Evolutionary conservation across 768 basidiomycete species (phyloP).

Genomic region (Tricholoma furcatifolium): DNA sequence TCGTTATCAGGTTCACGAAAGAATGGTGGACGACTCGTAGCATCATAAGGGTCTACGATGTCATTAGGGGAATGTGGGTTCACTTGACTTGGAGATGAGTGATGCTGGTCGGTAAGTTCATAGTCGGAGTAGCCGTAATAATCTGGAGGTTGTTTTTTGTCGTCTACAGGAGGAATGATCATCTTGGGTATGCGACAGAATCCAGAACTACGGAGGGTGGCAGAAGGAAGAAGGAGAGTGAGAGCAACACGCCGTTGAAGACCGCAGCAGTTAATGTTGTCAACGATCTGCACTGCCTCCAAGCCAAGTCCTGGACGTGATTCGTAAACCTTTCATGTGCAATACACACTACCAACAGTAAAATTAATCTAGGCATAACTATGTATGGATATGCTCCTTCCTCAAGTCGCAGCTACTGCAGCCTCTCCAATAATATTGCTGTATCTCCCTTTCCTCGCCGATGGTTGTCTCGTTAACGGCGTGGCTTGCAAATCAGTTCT

Average conservation of each 20-base stretch:
- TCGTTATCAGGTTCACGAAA: constrained; percentile 11
- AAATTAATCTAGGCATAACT: constrained; percentile 4
- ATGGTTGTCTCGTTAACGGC: constrained; percentile 68
- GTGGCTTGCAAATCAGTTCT: constrained; percentile 45
- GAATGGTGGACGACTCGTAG: constrained; percentile 4
- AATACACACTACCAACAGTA: neutral
- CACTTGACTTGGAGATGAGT: neutral
- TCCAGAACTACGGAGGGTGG: neutral
- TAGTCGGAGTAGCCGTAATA: constrained; percentile 5
- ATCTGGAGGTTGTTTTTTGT: constrained; percentile 7
- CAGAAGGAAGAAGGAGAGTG: neutral
- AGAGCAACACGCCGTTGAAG: neutral
- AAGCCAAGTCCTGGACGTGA: neutral
- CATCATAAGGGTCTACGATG: constrained; percentile 3
- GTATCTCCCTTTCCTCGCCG: constrained; percentile 50
- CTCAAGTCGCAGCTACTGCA: constrained; percentile 31
- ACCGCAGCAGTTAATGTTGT: neutral
- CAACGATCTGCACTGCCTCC: constrained; percentile 12
- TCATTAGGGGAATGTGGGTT: neutral
- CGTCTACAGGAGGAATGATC: constrained; percentile 15
- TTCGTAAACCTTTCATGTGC: neutral
- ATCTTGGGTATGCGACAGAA: constrained; percentile 4
- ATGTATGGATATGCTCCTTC: constrained; percentile 7
- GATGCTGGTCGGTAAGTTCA: neutral
- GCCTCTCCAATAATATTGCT: constrained; percentile 44